Percentiles rank a stretch among this genome's conserved stretches.
phyloP scores from a whole-genome alignment of 805 yeast genomes.

The Tetrapisispora fleetii region DNA sequence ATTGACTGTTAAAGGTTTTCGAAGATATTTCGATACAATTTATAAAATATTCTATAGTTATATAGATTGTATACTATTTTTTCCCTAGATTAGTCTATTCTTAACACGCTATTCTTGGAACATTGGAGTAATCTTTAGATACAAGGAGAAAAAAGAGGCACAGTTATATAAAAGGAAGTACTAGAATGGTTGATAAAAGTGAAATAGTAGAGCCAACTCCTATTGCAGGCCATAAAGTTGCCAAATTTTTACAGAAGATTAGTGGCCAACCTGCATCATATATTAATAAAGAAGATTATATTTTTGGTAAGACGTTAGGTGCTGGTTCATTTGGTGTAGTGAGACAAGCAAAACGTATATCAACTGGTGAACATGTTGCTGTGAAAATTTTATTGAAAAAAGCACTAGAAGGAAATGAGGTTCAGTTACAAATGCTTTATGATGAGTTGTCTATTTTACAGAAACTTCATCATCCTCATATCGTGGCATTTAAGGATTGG shows the following conservation, averaged over 20 bases:
- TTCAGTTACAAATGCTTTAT: conserved; percentile 46
- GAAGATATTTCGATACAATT: too few species aligned
- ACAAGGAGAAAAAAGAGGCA: neutral
- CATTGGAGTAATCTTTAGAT: too few species aligned
- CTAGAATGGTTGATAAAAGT: neutral
- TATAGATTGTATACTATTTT: too few species aligned
- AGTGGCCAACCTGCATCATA: conserved; percentile 68
- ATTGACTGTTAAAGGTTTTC: too few species aligned
- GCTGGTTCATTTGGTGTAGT: conserved; percentile 96
- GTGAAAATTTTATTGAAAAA: conserved; percentile 82
- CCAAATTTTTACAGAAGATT: conserved; percentile 41
- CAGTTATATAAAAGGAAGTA: neutral
- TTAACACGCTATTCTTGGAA: too few species aligned
- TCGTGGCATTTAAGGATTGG: conserved; percentile 87
- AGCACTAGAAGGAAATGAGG: conserved; percentile 68
- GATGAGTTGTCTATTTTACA: conserved; percentile 69
- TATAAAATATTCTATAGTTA: too few species aligned
- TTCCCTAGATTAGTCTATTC: too few species aligned
- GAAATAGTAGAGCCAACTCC: conserved; percentile 11
- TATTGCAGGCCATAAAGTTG: conserved; percentile 28
- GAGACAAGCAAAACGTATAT: conserved; percentile 51
- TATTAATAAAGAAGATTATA: conserved; percentile 55
- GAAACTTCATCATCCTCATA: conserved; percentile 68
- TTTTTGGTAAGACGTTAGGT: conserved; percentile 77
- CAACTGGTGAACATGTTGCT: conserved; percentile 66